Conservation (phyloP, 2,329 filamentous ascomycete species). For the Simplicillium sp. region DNA sequence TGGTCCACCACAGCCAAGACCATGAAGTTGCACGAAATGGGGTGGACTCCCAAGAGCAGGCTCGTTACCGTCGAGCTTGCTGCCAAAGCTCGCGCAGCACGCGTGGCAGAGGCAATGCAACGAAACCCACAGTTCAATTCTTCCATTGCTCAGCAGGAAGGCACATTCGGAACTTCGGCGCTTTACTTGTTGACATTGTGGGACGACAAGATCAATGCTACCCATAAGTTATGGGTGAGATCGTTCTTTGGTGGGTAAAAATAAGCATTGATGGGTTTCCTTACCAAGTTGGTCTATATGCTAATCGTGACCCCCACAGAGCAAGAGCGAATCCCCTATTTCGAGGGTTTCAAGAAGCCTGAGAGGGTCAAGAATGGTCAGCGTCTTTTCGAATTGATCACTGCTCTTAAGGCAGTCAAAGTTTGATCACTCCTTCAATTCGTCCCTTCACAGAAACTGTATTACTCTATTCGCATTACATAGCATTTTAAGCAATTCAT, state of each 20-base stretch:
- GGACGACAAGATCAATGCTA: neutral
- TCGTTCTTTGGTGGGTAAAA: neutral
- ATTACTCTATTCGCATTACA: no score
- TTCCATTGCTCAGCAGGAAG: neutral
- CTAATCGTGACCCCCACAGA: neutral
- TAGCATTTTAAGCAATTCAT: no score
- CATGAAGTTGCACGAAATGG: constrained; percentile 3
- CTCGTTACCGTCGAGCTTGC: constrained; percentile 18
- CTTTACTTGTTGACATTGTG: neutral
- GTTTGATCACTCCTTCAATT: no score
- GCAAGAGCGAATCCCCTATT: neutral
- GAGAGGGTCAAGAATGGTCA: neutral
- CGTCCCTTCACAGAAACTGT: no score
- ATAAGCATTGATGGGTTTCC: neutral
- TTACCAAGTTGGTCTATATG: neutral
- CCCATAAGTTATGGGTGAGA: neutral
- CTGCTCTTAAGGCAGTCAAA: no score
- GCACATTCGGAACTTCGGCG: neutral
- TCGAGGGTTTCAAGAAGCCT: neutral
- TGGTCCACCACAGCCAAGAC: constrained; percentile 12
- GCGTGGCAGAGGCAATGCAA: constrained; percentile 13
- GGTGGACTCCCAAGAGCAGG: constrained; percentile 8
- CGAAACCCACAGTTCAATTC: constrained; percentile 15
- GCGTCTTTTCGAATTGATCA: no score
- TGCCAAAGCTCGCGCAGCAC: constrained; percentile 15